These are phyloP conservation scores for Linnemannia zychae DNA, from an alignment of 192 early-diverging fungal species.

Conservation along the genomic window DNA sequence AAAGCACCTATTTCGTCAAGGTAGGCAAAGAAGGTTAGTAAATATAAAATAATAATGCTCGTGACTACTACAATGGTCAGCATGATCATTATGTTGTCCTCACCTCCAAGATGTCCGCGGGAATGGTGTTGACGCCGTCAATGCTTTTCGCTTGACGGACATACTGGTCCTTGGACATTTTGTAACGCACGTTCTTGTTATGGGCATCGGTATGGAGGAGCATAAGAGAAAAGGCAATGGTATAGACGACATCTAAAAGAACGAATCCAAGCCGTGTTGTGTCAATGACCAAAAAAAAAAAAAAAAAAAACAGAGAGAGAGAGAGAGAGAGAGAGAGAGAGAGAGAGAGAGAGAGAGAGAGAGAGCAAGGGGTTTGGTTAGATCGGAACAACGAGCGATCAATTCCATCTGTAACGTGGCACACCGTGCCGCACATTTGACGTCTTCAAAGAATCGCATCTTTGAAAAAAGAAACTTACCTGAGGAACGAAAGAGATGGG, in stretches of 20 bases:
- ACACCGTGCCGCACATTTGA: background rate
- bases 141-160: constrained; percentile 77
- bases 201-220: constrained; percentile 91
- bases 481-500: constrained; percentile 69
- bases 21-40: background rate
- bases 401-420: background rate
- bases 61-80: background rate
- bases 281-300: background rate
- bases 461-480: constrained; percentile 22
- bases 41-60: background rate
- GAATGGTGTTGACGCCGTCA: constrained; percentile 73
- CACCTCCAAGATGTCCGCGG: constrained; percentile 81
- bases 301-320: background rate
- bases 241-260: constrained; percentile 75
- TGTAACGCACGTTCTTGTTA: constrained; percentile 82
- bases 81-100: background rate
- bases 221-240: constrained; percentile 84
- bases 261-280: background rate
- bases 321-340: background rate
- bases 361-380: background rate
- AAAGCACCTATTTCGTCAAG: constrained; percentile 63
- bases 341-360: background rate
- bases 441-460: background rate
- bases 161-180: constrained; percentile 88
- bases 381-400: background rate